Evolutionary conservation across 1,284 basidiomycete species (phyloP).

Genomic region (Pisolithus thermaeus): DNA sequence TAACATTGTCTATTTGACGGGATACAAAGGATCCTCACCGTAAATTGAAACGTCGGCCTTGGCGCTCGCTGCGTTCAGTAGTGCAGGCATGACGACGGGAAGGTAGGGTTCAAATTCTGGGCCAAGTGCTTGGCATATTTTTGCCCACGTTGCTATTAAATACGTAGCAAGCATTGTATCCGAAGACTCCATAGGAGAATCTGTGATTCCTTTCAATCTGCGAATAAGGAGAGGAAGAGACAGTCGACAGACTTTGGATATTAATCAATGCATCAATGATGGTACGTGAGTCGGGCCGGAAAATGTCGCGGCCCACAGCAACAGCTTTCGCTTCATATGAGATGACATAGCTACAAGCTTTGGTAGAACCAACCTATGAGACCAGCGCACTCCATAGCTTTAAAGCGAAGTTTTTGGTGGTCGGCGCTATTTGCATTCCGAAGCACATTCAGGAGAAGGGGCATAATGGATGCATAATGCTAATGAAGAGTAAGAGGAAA

Average conservation of each 20-base stretch:
- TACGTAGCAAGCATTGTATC: constrained; percentile 66
- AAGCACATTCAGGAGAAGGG: constrained; percentile 64
- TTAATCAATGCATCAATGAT: constrained; percentile 68
- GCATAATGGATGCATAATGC: constrained; percentile 76
- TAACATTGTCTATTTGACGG: background rate
- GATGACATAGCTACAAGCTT: background rate
- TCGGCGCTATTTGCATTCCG: constrained; percentile 61
- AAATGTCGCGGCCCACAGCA: constrained; percentile 73
- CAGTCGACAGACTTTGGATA: constrained; percentile 61
- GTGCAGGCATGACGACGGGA: constrained; percentile 72
- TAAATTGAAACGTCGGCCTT: constrained; percentile 76
- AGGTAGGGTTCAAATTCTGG: constrained; percentile 81
- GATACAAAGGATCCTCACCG: constrained; percentile 37
- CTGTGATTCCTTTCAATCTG: constrained; percentile 28
- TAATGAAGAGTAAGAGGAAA: constrained; percentile 21
- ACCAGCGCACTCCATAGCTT: constrained; percentile 84
- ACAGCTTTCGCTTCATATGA: constrained; percentile 45
- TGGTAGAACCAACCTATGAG: constrained; percentile 52
- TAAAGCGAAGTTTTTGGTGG: constrained; percentile 63
- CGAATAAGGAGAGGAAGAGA: background rate
- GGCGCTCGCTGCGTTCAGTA: constrained; percentile 71
- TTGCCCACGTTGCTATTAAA: constrained; percentile 76
- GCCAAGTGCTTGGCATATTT: constrained; percentile 76
- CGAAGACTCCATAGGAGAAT: constrained; percentile 55
- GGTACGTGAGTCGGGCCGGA: constrained; percentile 67